Conservation (phyloP, 345 rosid species). For the Camelina hispida region DNA sequence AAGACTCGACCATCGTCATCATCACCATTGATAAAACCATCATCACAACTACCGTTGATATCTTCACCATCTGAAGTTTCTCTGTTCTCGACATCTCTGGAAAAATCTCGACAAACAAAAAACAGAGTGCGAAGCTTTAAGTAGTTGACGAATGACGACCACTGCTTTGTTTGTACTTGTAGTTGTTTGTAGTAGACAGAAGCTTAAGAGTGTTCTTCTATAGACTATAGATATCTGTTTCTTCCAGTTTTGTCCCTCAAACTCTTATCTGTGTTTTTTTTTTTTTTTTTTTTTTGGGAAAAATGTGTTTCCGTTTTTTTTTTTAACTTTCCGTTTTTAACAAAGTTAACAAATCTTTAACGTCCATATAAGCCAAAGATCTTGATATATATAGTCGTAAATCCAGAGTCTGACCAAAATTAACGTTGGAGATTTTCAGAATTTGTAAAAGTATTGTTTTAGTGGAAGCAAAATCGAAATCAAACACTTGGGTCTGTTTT, state of each 20-base stretch:
- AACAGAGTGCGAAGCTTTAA: constrained; percentile 17
- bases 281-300: not conserved
- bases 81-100: constrained; percentile 34
- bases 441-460: not conserved
- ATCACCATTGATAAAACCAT: constrained; percentile 31
- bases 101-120: constrained; percentile 2
- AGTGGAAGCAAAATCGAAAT: constrained; percentile 9
- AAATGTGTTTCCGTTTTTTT: no score
- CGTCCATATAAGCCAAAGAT: no score
- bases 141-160: not conserved
- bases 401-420: not conserved
- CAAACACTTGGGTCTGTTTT: not conserved
- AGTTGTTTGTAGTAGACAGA: constrained; percentile 13
- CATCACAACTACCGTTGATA: not conserved
- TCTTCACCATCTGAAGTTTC: constrained; percentile 20
- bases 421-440: not conserved
- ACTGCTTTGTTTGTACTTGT: constrained; percentile 12
- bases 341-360: no score
- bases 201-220: constrained; percentile 23
- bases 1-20: constrained; percentile 34
- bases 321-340: not conserved
- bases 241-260: constrained; percentile 25
- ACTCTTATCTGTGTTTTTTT: not conserved
- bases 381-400: no score
- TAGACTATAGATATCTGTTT: not conserved